Conservation (phyloP, 345 rosid species). For the Moricandia moricandioides region DNA sequence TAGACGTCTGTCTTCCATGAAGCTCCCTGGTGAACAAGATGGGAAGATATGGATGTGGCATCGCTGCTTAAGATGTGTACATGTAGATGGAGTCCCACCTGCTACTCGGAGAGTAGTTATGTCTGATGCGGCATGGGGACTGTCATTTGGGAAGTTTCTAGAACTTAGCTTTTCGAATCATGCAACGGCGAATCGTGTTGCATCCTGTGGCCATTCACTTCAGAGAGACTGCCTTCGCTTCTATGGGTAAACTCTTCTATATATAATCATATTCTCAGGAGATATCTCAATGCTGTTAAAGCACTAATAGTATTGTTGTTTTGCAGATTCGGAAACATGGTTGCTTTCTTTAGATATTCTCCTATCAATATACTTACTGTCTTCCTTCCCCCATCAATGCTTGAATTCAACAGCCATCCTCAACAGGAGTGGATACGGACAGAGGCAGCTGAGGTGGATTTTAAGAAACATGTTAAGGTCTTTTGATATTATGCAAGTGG, state of each 20-base stretch:
- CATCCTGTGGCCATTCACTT: constrained; percentile 96
- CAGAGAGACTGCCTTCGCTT: constrained; percentile 96
- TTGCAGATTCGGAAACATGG: constrained; percentile 90
- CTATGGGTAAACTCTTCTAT: constrained; percentile 63
- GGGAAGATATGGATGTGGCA: constrained; percentile 99
- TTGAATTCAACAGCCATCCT: constrained; percentile 57
- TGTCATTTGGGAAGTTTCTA: constrained; percentile 95
- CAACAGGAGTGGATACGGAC: constrained; percentile 77
- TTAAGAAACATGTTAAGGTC: not conserved
- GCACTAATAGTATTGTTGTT: not conserved
- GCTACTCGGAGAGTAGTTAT: constrained; percentile 91
- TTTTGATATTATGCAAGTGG: constrained; percentile 8
- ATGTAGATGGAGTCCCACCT: constrained; percentile 85
- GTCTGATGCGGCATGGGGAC: constrained; percentile 99
- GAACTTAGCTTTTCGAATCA: constrained; percentile 98
- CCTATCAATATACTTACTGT: constrained; percentile 86
- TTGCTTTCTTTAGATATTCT: constrained; percentile 94
- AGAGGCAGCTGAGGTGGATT: constrained; percentile 75
- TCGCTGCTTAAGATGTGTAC: constrained; percentile 91
- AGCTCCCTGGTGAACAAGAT: constrained; percentile 86
- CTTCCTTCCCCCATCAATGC: constrained; percentile 67
- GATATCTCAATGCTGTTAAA: constrained; percentile 1
- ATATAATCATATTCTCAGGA: not conserved
- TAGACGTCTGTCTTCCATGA: constrained; percentile 57
- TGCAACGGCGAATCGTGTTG: constrained; percentile 96